Base-by-base conservation (phyloP, 169 alveolate genomes). In the Theileria equi region DNA sequence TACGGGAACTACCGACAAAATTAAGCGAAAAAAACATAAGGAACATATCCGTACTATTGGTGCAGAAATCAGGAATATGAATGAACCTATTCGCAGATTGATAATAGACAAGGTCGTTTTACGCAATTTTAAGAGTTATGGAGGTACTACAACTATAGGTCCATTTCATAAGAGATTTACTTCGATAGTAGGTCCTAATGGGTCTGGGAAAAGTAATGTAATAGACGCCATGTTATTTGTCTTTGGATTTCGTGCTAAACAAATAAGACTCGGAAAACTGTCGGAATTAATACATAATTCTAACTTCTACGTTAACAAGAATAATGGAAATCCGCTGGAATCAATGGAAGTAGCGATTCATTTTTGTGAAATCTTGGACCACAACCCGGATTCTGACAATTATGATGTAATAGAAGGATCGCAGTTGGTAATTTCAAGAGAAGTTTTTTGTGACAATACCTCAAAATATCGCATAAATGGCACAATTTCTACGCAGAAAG, bases 181-280 rank as follows among this genome's bases (percentile, higher is more conserved):
- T 19, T 92, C 96, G 17, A 92, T 94, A 7, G 95, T 95, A 11
- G 98, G 98, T 2, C 99, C 99, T 5, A 97, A 97, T 79, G 99
- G 99, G 13, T 91, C 98, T 44, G 99, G 99, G 11, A 98, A 98
- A 89, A 96, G 99, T 67, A 98, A 98, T 80, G 91, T 98, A 31
- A 95, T 97, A 36, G 99, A 98, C 72, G 98, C 99, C 7, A 84
- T 98, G 91, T 92, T 96, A 40, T 98, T 98, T 81, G 99, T 95
- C 8, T 97, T 98, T 80, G 99, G 99, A 16, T 80, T 94, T 70
- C 80, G 97, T 38, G 99, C 99, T 16, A 91, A 91, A 69, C 93
- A 95, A 80, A 93, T 98, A 93, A 89, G 99, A n/a, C 88, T 93
- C 52, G 93, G 95, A 66, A 95, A 92, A 77, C 81, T 96, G 32